Percentiles rank a stretch among this genome's conserved stretches.
These are phyloP conservation scores for Phaeomoniella chlamydospora DNA, from an alignment of 2,329 filamentous ascomycete genomes.

Conservation along the genomic window DNA sequence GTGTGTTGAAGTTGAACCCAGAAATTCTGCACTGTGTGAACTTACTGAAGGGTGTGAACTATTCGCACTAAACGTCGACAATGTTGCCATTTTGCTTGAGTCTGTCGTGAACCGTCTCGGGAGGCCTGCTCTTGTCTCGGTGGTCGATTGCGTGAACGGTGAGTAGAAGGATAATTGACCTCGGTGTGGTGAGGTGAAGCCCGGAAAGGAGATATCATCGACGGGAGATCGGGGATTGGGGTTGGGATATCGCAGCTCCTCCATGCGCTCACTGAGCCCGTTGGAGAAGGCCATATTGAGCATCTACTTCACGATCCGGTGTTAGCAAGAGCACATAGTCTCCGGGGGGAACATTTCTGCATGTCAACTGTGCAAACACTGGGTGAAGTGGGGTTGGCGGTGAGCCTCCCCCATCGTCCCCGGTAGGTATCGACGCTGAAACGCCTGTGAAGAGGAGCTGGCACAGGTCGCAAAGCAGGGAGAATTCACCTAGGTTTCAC, in stretches of 20 bases:
- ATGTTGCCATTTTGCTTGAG: slow-evolving; percentile 65
- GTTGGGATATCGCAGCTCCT: slow-evolving; percentile 62
- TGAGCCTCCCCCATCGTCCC: neutral
- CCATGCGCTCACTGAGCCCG: slow-evolving; percentile 52
- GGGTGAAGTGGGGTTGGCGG: neutral
- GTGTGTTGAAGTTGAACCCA: neutral
- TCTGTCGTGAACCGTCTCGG: slow-evolving; percentile 92
- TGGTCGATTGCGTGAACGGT: slow-evolving; percentile 35
- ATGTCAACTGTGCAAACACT: too few relatives aligned
- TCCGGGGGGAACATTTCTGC: too few relatives aligned
- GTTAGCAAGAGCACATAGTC: too few relatives aligned
- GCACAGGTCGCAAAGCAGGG: too few relatives aligned
- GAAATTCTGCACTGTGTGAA: neutral
- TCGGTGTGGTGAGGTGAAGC: slow-evolving; percentile 59
- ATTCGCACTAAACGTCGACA: slow-evolving; percentile 49
- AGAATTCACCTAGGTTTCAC: too few relatives aligned
- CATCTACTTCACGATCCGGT: too few relatives aligned
- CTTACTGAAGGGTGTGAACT: slow-evolving; percentile 29
- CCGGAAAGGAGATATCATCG: slow-evolving; percentile 61
- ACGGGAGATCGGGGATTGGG: slow-evolving; percentile 63
- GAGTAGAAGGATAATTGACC: slow-evolving; percentile 49
- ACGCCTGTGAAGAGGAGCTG: too few relatives aligned
- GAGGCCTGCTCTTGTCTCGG: slow-evolving; percentile 47
- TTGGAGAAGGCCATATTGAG: slow-evolving; percentile 50
- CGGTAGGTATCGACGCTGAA: neutral